Evolutionary conservation across 2,329 filamentous ascomycete genomes (phyloP), one percentile per base, ranked within the genome.

Genomic region (Teratosphaeria epicoccoides): DNA sequence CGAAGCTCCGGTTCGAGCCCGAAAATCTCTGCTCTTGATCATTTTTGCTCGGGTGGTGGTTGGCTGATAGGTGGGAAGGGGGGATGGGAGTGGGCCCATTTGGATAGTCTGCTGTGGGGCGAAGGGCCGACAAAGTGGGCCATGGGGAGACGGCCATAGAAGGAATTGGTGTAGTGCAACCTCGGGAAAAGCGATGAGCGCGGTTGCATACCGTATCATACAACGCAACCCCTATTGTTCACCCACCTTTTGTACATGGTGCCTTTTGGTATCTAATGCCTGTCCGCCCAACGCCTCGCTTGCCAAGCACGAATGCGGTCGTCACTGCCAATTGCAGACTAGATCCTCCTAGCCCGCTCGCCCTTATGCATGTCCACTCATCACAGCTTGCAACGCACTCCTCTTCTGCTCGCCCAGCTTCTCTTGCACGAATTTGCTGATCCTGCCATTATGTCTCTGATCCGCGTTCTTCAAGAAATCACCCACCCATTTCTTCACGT

Each of bases 401-500:
- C 69, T 68, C 17, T 68, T 67, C 47, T 72, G 66, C 2, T 65
- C 63, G 17, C 66, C 65, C 55, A 96, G 72, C 60, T 88, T 80
- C 68, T 87, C 80, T 57, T 81, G 74, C 50, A 90, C 85, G 64
- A 87, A 91, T 52, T 72, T 73, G 24, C 79, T 81, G 57, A 96
- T 78, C 17, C 80, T 78, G 1, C 89, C 88, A 46, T 76, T 75
- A 61, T 88, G 83, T 61, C 83, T 81, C 63, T 75, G 73, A 68
- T 96, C 88, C 6, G 88, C 88, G 29, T 84, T 81, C 64, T 84
- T 84, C 64, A 96, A 73, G 66, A 88, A 89, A 57, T 79, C 73
- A 51, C 85, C 77, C n/a, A 95, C 90, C 91, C 91, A 98, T 9
- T 66, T 69, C 67, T 85, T 85, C 49, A 88, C 86, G 50, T 89